A percentile compares a stretch with the other conserved stretches of the same genome.
Evolutionary conservation across 768 basidiomycete genomes (phyloP).

Genomic region (Botryobasidium botryosum): DNA sequence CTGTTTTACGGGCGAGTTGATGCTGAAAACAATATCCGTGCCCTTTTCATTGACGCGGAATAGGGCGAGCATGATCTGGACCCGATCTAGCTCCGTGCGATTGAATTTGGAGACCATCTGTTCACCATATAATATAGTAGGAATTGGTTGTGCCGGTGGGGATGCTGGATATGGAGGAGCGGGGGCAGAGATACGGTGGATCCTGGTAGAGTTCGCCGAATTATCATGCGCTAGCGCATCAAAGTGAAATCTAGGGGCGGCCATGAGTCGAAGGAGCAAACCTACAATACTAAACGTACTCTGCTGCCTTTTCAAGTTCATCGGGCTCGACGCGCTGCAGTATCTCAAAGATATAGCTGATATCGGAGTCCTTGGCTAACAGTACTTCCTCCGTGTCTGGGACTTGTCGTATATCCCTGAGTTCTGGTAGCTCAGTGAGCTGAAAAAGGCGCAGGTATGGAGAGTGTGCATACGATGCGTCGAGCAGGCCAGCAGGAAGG

Average conservation of each 20-base stretch:
- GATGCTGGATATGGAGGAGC: constrained; percentile 23
- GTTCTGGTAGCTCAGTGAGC: background rate
- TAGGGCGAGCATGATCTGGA: constrained; percentile 63
- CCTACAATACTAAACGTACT: constrained; percentile 27
- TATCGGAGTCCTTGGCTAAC: constrained; percentile 45
- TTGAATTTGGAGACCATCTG: constrained; percentile 73
- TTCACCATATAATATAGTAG: constrained; percentile 44
- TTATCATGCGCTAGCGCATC: constrained; percentile 86
- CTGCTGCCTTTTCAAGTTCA: constrained; percentile 44
- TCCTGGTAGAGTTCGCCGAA: constrained; percentile 35
- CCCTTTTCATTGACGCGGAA: constrained; percentile 56
- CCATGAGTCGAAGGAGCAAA: constrained; percentile 5
- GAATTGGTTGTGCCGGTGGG: constrained; percentile 32
- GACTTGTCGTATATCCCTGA: constrained; percentile 58
- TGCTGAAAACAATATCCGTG: constrained; percentile 70
- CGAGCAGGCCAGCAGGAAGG: constrained; percentile 42
- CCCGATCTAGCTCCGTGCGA: constrained; percentile 37
- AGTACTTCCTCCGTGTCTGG: constrained; percentile 94
- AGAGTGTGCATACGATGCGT: constrained; percentile 57
- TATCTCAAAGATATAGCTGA: constrained; percentile 74
- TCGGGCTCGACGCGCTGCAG: constrained; percentile 49
- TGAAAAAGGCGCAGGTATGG: background rate
- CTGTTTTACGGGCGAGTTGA: constrained; percentile 51
- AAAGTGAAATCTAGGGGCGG: constrained; percentile 66
- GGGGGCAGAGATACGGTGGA: constrained; percentile 26